A percentile compares a stretch with the other conserved stretches of the same genome.
Conservation (phyloP, 2,329 filamentous ascomycete species). For the Alternaria gansuensis region DNA sequence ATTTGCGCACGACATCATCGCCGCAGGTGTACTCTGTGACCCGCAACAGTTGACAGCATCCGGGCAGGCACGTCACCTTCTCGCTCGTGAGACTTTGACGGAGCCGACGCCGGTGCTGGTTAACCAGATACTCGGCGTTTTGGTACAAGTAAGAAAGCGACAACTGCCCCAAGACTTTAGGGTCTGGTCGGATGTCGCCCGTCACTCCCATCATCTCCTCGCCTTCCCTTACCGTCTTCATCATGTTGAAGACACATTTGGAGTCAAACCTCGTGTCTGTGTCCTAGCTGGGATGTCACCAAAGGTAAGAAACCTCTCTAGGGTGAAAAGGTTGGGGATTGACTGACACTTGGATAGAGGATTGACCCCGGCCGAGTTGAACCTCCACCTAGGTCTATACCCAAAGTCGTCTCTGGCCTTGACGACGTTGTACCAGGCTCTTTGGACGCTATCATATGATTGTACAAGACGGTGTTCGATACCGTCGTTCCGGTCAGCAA, state of each 20-base stretch:
- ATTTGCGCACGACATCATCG: conserved; percentile 12
- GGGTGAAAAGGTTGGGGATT: background rate
- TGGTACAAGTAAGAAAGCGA: conserved; percentile 12
- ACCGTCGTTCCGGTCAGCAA: conserved; percentile 59
- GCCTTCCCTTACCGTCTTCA: conserved; percentile 15
- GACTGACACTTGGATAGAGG: conserved; percentile 38
- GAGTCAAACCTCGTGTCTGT: conserved; percentile 13
- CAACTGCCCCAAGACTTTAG: background rate
- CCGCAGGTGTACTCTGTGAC: conserved; percentile 10
- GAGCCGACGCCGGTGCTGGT: conserved; percentile 14
- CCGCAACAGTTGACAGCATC: conserved; percentile 13
- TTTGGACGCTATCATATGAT: conserved; percentile 54
- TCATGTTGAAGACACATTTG: conserved; percentile 7
- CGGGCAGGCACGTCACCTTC: conserved; percentile 15
- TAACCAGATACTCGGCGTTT: conserved; percentile 16
- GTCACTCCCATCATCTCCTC: conserved; percentile 10
- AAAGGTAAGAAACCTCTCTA: conserved; percentile 43
- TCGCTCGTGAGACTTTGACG: conserved; percentile 15
- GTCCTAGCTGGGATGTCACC: conserved; percentile 59
- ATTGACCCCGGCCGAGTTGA: conserved; percentile 62
- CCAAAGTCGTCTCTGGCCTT: conserved; percentile 64
- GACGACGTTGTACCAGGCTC: conserved; percentile 47
- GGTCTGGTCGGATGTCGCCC: conserved; percentile 12
- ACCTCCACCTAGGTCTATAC: conserved; percentile 55
- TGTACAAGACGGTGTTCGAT: conserved; percentile 62